Conservation (phyloP, 257 asterid genomes). For the Leptodermis oblonga region DNA sequence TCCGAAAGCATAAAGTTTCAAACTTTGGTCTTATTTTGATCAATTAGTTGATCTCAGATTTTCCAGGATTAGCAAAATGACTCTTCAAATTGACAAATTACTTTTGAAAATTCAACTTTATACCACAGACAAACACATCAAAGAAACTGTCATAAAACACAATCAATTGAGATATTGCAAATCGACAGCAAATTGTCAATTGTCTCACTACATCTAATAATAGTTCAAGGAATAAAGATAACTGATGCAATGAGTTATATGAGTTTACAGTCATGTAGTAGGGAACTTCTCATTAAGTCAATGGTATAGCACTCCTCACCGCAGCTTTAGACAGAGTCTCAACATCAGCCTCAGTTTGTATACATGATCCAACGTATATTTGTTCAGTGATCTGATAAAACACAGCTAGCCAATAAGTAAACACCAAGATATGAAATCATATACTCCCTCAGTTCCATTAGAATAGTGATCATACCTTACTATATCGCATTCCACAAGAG, state of each 20-base stretch:
- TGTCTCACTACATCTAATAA: neutral
- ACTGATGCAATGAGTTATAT: neutral
- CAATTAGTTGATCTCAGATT: neutral
- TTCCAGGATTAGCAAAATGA: neutral
- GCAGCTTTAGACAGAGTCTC: constrained; percentile 52
- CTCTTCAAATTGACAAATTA: neutral
- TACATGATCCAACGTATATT: constrained; percentile 89
- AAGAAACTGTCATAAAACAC: neutral
- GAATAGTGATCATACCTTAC: constrained; percentile 66
- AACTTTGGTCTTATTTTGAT: neutral
- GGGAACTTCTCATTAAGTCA: constrained; percentile 4
- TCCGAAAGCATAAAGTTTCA: neutral
- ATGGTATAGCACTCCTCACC: constrained; percentile 42
- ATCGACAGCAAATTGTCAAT: neutral
- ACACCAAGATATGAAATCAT: neutral
- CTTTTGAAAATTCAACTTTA: neutral
- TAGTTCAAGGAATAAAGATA: neutral
- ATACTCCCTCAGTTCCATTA: too few relatives aligned
- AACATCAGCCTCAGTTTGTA: constrained; percentile 77
- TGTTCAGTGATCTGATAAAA: constrained; percentile 85
- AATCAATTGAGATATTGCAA: neutral
- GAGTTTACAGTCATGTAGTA: neutral
- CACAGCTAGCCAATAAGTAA: constrained; percentile 6
- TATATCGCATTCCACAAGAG: constrained; percentile 86
- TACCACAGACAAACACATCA: neutral